Evolutionary conservation across 441 rosid genomes (phyloP).

Genomic region (Pelargonium citronellum): DNA sequence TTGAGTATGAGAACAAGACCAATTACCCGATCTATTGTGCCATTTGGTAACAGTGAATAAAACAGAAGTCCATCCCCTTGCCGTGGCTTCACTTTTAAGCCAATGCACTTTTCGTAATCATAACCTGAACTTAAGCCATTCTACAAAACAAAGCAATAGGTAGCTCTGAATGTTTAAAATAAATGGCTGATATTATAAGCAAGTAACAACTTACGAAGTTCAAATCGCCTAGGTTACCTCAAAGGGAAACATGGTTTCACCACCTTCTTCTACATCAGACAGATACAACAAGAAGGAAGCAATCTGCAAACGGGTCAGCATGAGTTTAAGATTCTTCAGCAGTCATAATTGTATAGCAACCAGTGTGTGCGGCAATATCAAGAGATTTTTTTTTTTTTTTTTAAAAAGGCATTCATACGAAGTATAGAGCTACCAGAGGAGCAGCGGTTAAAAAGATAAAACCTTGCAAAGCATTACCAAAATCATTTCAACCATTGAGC

Average conservation of each 20-base stretch:
- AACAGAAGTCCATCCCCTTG: slow-evolving; percentile 79
- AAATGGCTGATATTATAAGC: background rate
- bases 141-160: slow-evolving; percentile 30
- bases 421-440: background rate
- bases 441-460: background rate
- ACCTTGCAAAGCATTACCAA: background rate
- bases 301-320: slow-evolving; percentile 34
- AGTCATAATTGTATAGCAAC: slow-evolving; percentile 7
- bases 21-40: slow-evolving; percentile 70
- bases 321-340: slow-evolving; percentile 13
- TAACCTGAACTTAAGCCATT: slow-evolving; percentile 44
- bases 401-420: background rate
- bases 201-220: background rate
- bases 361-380: background rate
- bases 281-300: slow-evolving; percentile 81
- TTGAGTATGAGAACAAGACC: background rate
- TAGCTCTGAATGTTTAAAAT: slow-evolving; percentile 8
- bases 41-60: slow-evolving; percentile 61
- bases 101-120: slow-evolving; percentile 56
- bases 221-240: slow-evolving; percentile 43
- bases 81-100: slow-evolving; percentile 75
- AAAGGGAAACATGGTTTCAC: slow-evolving; percentile 83
- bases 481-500: background rate
- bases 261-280: slow-evolving; percentile 81
- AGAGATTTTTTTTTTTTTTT: too few relatives aligned